Conservation (phyloP, 2,329 filamentous ascomycete genomes). For the Dactylellina cionopaga region DNA sequence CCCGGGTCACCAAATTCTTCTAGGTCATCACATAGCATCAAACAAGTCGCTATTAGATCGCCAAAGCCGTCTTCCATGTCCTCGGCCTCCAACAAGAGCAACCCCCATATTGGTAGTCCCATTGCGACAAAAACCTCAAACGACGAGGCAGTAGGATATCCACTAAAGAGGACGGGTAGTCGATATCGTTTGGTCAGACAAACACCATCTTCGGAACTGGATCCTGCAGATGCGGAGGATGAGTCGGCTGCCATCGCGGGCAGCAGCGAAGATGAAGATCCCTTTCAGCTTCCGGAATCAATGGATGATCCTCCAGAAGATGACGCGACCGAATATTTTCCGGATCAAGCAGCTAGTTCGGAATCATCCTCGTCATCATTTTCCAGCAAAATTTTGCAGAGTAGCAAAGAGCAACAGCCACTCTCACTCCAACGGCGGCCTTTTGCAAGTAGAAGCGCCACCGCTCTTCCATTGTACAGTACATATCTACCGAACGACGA, state of each 20-base stretch:
- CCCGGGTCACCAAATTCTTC: slow-evolving; percentile 24
- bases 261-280: slow-evolving; percentile 49
- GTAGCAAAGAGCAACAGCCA: slow-evolving; percentile 4
- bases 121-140: neutral
- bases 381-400: neutral
- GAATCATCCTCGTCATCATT: slow-evolving; percentile 1
- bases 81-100: slow-evolving; percentile 16
- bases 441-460: slow-evolving; percentile 36
- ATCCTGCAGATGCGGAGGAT: slow-evolving; percentile 51
- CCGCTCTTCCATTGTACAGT: slow-evolving; percentile 31
- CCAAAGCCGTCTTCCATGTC: slow-evolving; percentile 31
- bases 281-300: slow-evolving; percentile 36
- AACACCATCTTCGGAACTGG: slow-evolving; percentile 50
- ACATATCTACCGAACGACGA: slow-evolving; percentile 29
- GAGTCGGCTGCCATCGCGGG: slow-evolving; percentile 48
- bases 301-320: slow-evolving; percentile 16
- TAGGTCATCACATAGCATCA: slow-evolving; percentile 20
- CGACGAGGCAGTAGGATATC: slow-evolving; percentile 15
- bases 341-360: slow-evolving; percentile 5
- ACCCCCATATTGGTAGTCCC: slow-evolving; percentile 13
- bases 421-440: slow-evolving; percentile 31
- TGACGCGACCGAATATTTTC: neutral
- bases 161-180: slow-evolving; percentile 26
- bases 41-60: slow-evolving; percentile 15
- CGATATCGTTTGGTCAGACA: slow-evolving; percentile 42